Conservation (phyloP, 1,284 basidiomycete genomes). For the Naganishia liquefaciens region DNA sequence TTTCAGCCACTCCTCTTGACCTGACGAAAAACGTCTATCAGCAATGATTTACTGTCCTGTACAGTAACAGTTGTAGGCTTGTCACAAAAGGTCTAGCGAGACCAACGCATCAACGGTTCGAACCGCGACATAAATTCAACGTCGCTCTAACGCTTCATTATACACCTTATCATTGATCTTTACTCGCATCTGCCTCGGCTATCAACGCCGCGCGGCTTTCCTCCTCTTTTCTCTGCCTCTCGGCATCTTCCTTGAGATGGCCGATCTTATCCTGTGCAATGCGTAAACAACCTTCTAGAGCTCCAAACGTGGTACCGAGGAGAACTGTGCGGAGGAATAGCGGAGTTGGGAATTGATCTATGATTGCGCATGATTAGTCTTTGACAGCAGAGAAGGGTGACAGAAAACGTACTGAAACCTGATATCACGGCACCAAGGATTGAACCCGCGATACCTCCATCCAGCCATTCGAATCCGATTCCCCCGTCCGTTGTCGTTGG, state of each 20-base stretch:
- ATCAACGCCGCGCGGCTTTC: neutral
- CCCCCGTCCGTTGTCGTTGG: neutral
- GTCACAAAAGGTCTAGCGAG: too few relatives aligned
- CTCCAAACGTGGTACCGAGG: conserved; percentile 46
- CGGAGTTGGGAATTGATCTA: conserved; percentile 48
- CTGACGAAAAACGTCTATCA: too few relatives aligned
- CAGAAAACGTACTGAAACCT: conserved; percentile 41
- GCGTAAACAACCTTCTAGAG: conserved; percentile 40
- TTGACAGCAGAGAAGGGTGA: neutral
- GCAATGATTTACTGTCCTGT: too few relatives aligned
- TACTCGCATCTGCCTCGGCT: neutral
- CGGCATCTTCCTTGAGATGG: conserved; percentile 36
- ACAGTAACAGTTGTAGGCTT: too few relatives aligned
- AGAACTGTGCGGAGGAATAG: conserved; percentile 42
- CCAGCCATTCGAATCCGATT: conserved; percentile 40
- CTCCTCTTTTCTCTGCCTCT: conserved; percentile 18
- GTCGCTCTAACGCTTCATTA: too few relatives aligned
- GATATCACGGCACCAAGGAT: conserved; percentile 43
- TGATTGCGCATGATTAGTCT: neutral
- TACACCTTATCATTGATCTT: too few relatives aligned
- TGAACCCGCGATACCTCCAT: conserved; percentile 48
- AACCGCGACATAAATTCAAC: too few relatives aligned
- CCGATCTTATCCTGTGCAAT: conserved; percentile 45
- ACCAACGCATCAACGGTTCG: too few relatives aligned
- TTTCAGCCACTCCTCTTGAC: too few relatives aligned